These are phyloP conservation scores for Scedosporium apiospermum DNA, from an alignment of 2,329 filamentous ascomycete genomes.

Conservation along the genomic window DNA sequence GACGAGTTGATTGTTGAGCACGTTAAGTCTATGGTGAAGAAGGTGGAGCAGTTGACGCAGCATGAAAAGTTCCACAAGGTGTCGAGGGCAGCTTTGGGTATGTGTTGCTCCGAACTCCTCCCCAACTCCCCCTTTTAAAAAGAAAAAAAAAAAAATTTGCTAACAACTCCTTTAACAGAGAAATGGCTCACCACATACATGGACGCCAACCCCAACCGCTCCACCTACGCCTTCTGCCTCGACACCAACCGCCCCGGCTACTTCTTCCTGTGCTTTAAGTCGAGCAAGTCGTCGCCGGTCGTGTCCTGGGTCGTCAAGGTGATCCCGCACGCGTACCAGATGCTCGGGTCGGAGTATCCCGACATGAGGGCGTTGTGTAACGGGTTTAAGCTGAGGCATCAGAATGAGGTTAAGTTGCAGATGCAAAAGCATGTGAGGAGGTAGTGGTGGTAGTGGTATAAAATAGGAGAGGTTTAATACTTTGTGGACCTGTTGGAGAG, in stretches of 20 bases:
- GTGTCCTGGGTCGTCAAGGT: slow-evolving; percentile 81
- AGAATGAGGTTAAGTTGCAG: slow-evolving; percentile 54
- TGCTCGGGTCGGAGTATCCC: slow-evolving; percentile 81
- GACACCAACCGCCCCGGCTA: slow-evolving; percentile 87
- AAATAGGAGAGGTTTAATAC: neutral
- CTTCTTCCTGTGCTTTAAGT: slow-evolving; percentile 95
- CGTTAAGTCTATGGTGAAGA: slow-evolving; percentile 94
- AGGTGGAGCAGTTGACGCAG: slow-evolving; percentile 91
- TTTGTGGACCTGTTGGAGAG: neutral
- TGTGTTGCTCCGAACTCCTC: slow-evolving; percentile 24
- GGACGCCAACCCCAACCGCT: slow-evolving; percentile 88
- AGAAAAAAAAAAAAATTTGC: too few relatives aligned
- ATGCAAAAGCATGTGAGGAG: slow-evolving; percentile 12
- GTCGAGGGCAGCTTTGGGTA: slow-evolving; percentile 68
- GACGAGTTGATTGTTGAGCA: slow-evolving; percentile 97
- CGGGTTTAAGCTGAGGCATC: slow-evolving; percentile 82
- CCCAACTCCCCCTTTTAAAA: too few relatives aligned
- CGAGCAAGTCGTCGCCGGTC: slow-evolving; percentile 62
- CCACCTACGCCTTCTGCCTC: slow-evolving; percentile 91
- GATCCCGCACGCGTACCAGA: slow-evolving; percentile 85
- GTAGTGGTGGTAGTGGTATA: neutral
- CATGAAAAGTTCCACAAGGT: slow-evolving; percentile 88
- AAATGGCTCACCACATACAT: slow-evolving; percentile 95
- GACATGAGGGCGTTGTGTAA: slow-evolving; percentile 95
- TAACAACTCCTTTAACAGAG: slow-evolving; percentile 44